Evolutionary conservation across 345 rosid genomes (phyloP), one percentile per base, ranked within the genome.

Genomic region (Populus davidiana): DNA sequence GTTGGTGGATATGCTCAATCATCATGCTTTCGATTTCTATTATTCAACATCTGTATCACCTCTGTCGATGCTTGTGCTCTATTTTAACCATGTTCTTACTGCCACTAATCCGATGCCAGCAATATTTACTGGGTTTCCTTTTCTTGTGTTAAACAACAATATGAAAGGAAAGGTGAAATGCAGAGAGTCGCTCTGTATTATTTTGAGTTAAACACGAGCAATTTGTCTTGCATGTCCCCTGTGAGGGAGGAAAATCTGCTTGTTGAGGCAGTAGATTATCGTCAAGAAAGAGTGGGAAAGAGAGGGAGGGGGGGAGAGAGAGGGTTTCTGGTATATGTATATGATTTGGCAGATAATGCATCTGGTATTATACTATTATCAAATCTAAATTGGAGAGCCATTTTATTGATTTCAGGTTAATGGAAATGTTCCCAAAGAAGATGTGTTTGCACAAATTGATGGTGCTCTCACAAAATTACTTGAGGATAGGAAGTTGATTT

Each of bases 381-480:
- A 50, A 43, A 78, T 56, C 67, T 17, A 66, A 44, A 17, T 71
- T 73, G 25, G 20, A 27, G 20, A 52, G 63, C 11, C 21, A 6
- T 21, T 78, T 54, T 56, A 50, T 68, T 78, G 35, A 27, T 83
- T 79, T 63, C 86, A 92, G 97, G 91, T 91, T 8, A 75, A 91
- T 50, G 97, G 97, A 81, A 81, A 80, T 74, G 81, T 82, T 68
- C 25, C 88, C 4, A 91, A 90, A 84, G 87, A 88, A 14, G 87
- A 90, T 59, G 97, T 89, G 62, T 91, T 89, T 71, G 78, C 81
- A 27, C 89, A 86, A 73, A 91, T 88, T 25, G 86, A 89, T 52
- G 52, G 47, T 73, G 85, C 87, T 72, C 80, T 93, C 69, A 73
- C 87, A 36, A 86, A 87, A 71, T 78, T 91, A 65, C 71, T 86